A percentile compares a stretch with the other conserved stretches of the same genome.
Conservation (phyloP, 768 basidiomycete genomes). For the Rhodotorula sphaerocarpa region DNA sequence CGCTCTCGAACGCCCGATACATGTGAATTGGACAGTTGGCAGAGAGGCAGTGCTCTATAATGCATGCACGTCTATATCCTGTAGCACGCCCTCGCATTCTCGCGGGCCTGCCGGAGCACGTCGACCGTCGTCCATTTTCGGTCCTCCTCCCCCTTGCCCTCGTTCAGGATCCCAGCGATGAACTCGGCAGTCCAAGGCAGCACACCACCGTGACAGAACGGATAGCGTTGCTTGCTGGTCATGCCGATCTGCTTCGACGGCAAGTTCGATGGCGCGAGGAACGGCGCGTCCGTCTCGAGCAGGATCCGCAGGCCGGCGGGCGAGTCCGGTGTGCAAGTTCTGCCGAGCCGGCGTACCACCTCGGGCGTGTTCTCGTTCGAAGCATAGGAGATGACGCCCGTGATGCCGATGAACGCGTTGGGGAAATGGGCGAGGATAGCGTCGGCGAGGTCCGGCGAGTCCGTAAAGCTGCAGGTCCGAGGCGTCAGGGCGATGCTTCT, state of each 20-base stretch:
- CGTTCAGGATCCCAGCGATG: constrained; percentile 51
- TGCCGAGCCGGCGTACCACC: constrained; percentile 55
- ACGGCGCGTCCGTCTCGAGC: constrained; percentile 80
- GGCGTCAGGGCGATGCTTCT: too few species aligned
- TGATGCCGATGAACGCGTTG: constrained; percentile 74
- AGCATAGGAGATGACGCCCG: constrained; percentile 72
- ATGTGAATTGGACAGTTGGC: too few species aligned
- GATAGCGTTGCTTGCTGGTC: constrained; percentile 45
- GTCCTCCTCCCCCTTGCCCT: constrained; percentile 37
- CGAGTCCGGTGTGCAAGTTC: constrained; percentile 36
- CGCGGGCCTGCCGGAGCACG: constrained; percentile 57
- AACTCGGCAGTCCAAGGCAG: constrained; percentile 78
- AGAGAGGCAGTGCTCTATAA: too few species aligned
- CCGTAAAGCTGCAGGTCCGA: constrained; percentile 50
- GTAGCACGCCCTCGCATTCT: constrained; percentile 61
- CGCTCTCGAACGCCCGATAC: too few species aligned
- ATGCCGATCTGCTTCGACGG: constrained; percentile 48
- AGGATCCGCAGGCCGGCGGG: constrained; percentile 12
- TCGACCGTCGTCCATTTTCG: constrained; percentile 52
- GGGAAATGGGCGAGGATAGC: constrained; percentile 67
- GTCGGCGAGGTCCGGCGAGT: constrained; percentile 63
- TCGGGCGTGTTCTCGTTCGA: constrained; percentile 64
- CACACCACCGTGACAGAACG: constrained; percentile 70
- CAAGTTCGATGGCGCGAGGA: constrained; percentile 71
- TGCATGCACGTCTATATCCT: constrained; percentile 44